phyloP scores from a whole-genome alignment of 108 stramenopile species.

The Aurantiochytrium sp. region DNA sequence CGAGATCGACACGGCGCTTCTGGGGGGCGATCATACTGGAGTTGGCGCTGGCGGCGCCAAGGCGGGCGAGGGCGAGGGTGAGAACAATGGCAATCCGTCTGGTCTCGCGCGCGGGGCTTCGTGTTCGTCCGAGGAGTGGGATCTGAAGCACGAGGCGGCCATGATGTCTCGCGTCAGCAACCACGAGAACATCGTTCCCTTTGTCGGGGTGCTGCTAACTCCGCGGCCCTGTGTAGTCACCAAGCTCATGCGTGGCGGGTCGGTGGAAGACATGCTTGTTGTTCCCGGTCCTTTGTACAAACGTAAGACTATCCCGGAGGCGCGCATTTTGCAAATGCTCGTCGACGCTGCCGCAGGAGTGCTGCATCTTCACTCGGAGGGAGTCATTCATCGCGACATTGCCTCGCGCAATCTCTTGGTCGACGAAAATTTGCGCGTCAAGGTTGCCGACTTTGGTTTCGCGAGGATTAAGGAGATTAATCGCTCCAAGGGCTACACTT shows the following conservation, averaged over 20 bases:
- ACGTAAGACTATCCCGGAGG: neutral
- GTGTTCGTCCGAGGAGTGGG: neutral
- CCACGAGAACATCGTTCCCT: conserved; percentile 32
- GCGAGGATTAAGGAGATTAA: conserved; percentile 29
- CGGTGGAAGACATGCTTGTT: conserved; percentile 32
- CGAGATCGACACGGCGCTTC: neutral
- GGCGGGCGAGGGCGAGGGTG: too few species aligned
- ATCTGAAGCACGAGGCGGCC: conserved; percentile 34
- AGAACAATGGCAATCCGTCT: neutral
- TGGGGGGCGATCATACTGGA: neutral
- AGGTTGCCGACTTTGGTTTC: conserved; percentile 37
- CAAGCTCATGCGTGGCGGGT: conserved; percentile 25
- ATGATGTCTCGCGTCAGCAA: conserved; percentile 30
- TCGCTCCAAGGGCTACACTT: conserved; percentile 25
- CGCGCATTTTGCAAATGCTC: conserved; percentile 18
- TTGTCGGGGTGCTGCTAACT: conserved; percentile 28
- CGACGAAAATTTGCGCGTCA: conserved; percentile 23
- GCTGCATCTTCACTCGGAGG: conserved; percentile 21
- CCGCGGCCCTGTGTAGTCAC: conserved; percentile 31
- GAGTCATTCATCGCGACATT: conserved; percentile 39
- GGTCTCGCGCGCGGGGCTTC: neutral
- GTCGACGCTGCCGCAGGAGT: conserved; percentile 23
- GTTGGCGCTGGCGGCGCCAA: too few species aligned
- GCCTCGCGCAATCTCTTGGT: conserved; percentile 38
- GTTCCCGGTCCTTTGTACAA: neutral